phyloP scores from a whole-genome alignment of 164 flowering plant genomes.

The Tinospora cordifolia region DNA sequence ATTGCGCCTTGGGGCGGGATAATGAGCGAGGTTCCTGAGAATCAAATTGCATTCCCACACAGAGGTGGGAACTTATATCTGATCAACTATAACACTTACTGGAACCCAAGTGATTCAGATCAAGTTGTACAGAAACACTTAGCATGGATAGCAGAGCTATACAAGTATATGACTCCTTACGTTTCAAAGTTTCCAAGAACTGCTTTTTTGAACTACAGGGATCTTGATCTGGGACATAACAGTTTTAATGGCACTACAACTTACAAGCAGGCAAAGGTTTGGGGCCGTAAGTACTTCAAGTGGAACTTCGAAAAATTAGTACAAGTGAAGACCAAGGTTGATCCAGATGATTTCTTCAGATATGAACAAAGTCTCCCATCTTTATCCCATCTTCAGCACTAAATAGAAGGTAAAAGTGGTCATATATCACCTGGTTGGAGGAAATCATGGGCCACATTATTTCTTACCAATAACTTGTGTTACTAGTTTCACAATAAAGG shows the following conservation, averaged over 20 bases:
- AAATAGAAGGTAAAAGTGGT: no score
- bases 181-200: constrained; percentile 17
- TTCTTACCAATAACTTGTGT: no score
- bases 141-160: constrained; percentile 18
- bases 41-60: constrained; percentile 18
- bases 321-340: constrained; percentile 2
- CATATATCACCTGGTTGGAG: no score
- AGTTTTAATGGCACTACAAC: not conserved
- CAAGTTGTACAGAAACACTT: constrained; percentile 4
- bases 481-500: no score
- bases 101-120: constrained; percentile 4
- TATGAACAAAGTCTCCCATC: constrained; percentile 8
- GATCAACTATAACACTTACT: constrained; percentile 9
- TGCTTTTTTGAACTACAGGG: not conserved
- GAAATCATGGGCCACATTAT: no score
- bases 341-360: constrained; percentile 33
- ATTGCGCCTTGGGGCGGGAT: constrained; percentile 20
- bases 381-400: not conserved
- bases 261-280: constrained; percentile 20
- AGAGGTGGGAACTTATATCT: constrained; percentile 1
- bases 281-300: constrained; percentile 30
- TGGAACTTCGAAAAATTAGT: constrained; percentile 6
- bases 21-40: constrained; percentile 20
- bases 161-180: constrained; percentile 14
- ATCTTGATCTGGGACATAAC: no score